Evolutionary conservation across 208 protist genomes (phyloP).

Genomic region (Porcisia hertigi): DNA sequence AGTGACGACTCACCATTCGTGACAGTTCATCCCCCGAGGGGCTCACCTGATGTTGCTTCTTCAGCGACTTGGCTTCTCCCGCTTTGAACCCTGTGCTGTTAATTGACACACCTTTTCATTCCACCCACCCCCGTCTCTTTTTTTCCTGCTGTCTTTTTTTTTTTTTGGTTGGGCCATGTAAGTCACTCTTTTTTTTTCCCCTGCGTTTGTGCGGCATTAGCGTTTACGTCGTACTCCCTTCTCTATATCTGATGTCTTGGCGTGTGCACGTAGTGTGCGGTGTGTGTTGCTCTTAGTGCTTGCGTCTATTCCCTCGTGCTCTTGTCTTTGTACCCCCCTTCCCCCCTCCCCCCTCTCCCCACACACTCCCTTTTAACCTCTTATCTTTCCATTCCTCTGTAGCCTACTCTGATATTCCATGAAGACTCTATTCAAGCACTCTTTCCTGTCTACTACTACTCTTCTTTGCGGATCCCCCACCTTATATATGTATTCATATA

Average conservation of each 20-base stretch:
- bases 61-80: not conserved
- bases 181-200: slow-evolving; percentile 3
- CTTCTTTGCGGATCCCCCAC: no score
- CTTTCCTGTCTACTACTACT: no score
- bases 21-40: not conserved
- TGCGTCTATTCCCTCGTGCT: slow-evolving; percentile 7
- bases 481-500: no score
- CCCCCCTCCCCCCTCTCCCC: not conserved
- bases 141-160: not conserved
- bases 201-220: not conserved
- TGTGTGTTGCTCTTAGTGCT: not conserved
- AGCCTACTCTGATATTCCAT: not conserved
- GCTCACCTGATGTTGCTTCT: not conserved
- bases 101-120: not conserved
- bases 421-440: not conserved
- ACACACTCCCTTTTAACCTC: not conserved
- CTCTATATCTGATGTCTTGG: not conserved
- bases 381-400: no score
- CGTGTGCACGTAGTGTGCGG: not conserved
- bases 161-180: not conserved
- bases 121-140: not conserved
- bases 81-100: not conserved
- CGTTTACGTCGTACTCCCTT: not conserved
- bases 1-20: not conserved
- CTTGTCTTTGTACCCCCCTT: not conserved